Percentiles rank a stretch among this genome's conserved stretches.
phyloP scores from a whole-genome alignment of 1,284 basidiomycete species.

The Pholiota adiposa region DNA sequence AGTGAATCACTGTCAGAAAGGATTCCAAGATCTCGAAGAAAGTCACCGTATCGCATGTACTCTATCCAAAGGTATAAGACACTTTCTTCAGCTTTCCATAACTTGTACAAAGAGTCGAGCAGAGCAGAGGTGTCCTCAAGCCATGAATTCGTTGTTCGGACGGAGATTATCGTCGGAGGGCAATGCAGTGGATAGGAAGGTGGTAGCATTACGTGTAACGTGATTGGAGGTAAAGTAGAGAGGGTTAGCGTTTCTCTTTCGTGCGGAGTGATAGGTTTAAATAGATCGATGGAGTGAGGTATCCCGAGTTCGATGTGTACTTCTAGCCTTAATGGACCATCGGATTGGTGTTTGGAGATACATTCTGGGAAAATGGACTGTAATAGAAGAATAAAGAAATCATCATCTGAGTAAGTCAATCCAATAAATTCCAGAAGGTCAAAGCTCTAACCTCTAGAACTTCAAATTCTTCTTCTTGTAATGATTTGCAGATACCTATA shows the following conservation, averaged over 20 bases:
- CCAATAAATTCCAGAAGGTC: too few relatives aligned
- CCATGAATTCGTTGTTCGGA: constrained; percentile 67
- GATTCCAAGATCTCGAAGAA: constrained; percentile 45
- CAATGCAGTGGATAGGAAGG: constrained; percentile 55
- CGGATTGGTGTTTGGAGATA: constrained; percentile 45
- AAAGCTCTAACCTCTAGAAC: constrained; percentile 60
- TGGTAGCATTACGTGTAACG: constrained; percentile 61
- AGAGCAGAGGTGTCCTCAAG: constrained; percentile 46
- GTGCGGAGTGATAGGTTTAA: constrained; percentile 24
- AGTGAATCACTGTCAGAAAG: constrained; percentile 29
- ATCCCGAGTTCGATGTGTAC: constrained; percentile 63
- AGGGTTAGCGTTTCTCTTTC: constrained; percentile 30
- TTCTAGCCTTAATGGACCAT: constrained; percentile 53
- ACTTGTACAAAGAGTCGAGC: constrained; percentile 44
- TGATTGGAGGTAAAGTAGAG: constrained; percentile 62
- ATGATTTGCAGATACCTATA: constrained; percentile 9
- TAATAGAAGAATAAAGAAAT: background rate
- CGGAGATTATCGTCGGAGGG: constrained; percentile 57
- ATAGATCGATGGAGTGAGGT: constrained; percentile 41
- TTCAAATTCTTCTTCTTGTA: constrained; percentile 47
- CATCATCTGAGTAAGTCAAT: too few relatives aligned
- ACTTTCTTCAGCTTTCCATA: constrained; percentile 64
- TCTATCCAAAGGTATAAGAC: constrained; percentile 74
- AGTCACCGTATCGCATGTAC: constrained; percentile 67
- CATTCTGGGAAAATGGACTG: constrained; percentile 79